Percentiles rank a stretch among this genome's conserved stretches.
These are phyloP conservation scores for Camillea tinctor DNA, from an alignment of 2,329 filamentous ascomycete genomes.

Conservation along the genomic window DNA sequence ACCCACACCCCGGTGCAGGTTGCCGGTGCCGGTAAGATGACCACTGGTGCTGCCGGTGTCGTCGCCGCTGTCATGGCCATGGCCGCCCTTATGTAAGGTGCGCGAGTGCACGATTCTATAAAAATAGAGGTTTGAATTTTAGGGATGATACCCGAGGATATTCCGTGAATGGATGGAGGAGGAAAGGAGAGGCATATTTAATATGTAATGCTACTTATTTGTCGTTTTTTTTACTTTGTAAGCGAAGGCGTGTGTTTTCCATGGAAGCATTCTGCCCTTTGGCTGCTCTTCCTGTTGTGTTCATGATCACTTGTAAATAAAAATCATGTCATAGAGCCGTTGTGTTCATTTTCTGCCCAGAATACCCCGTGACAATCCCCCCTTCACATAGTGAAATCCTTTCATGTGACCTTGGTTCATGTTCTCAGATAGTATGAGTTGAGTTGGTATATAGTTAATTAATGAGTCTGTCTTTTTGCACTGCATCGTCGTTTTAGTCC, in stretches of 20 bases:
- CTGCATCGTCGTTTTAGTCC: too few species aligned
- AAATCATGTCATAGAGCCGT: conserved; percentile 14
- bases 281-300: conserved; percentile 16
- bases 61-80: conserved; percentile 24
- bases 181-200: conserved; percentile 10
- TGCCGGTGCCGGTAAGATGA: conserved; percentile 26
- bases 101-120: neutral
- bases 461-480: too few species aligned
- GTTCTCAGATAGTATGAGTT: too few species aligned
- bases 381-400: conserved; percentile 3
- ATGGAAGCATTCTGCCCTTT: conserved; percentile 9
- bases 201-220: conserved; percentile 22
- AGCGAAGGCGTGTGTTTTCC: conserved; percentile 13
- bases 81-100: conserved; percentile 21
- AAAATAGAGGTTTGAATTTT: neutral
- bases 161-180: conserved; percentile 6
- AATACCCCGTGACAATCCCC: too few species aligned
- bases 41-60: conserved; percentile 23
- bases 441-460: too few species aligned
- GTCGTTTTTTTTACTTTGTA: conserved; percentile 2
- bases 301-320: conserved; percentile 21
- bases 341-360: neutral
- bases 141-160: neutral
- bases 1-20: conserved; percentile 13
- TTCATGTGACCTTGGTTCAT: neutral